Percentiles rank a stretch among this genome's conserved stretches.
Evolutionary conservation across 1,284 basidiomycete genomes (phyloP).

Genomic region (Inonotus obliquus): DNA sequence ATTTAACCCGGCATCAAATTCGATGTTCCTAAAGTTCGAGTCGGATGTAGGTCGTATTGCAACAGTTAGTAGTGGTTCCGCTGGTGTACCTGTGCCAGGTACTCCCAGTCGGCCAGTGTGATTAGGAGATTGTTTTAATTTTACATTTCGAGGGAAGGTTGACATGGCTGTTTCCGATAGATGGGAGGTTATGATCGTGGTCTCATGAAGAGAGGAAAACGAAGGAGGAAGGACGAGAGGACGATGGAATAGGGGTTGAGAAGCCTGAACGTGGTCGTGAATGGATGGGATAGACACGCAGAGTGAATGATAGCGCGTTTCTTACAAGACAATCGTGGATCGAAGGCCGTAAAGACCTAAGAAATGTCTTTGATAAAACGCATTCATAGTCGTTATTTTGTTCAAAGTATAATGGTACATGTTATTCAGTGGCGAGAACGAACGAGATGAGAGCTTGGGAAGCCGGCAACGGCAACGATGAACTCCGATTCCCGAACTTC

Average conservation of each 20-base stretch:
- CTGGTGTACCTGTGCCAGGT: background rate
- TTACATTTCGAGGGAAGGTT: constrained; percentile 11
- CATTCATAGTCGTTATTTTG: too few relatives aligned
- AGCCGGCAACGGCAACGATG: too few relatives aligned
- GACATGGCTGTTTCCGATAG: constrained; percentile 4
- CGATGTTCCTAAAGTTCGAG: constrained; percentile 22
- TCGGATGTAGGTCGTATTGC: constrained; percentile 1
- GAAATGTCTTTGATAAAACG: too few relatives aligned
- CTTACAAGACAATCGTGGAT: background rate
- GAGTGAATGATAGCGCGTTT: background rate
- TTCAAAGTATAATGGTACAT: too few relatives aligned
- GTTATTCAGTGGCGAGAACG: too few relatives aligned
- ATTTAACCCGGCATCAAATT: constrained; percentile 71
- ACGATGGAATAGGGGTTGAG: background rate
- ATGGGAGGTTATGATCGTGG: background rate
- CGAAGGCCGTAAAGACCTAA: background rate
- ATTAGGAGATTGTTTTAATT: constrained; percentile 3
- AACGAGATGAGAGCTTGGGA: too few relatives aligned
- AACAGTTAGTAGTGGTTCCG: background rate
- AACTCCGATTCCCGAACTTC: too few relatives aligned
- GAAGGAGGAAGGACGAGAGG: background rate
- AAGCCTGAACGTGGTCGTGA: background rate
- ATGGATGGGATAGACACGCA: background rate
- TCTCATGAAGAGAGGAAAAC: background rate
- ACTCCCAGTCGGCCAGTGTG: background rate